Evolutionary conservation across 495 filamentous ascomycete species (phyloP).

Genomic region (Neurospora hispaniola): DNA sequence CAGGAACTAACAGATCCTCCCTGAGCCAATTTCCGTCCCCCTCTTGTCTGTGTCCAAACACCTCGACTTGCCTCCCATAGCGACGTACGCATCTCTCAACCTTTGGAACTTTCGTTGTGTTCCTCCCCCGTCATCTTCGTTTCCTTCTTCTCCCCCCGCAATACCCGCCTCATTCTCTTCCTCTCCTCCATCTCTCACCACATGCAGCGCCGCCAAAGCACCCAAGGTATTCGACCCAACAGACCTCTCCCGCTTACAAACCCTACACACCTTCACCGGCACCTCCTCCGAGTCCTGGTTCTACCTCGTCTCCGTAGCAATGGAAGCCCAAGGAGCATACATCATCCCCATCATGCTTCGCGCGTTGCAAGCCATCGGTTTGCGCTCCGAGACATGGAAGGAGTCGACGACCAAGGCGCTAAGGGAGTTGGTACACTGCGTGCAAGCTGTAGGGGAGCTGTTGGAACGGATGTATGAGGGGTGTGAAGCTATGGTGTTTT

Average conservation of each 20-base stretch:
- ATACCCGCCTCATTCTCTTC: neutral
- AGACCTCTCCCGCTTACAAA: conserved; percentile 60
- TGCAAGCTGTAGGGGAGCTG: conserved; percentile 59
- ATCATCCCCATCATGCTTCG: conserved; percentile 72
- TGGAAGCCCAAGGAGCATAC: conserved; percentile 76
- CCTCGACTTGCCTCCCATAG: conserved; percentile 76
- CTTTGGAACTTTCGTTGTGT: conserved; percentile 74
- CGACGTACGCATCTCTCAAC: conserved; percentile 78
- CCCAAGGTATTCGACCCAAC: conserved; percentile 36
- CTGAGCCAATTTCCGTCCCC: conserved; percentile 69
- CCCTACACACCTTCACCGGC: conserved; percentile 79
- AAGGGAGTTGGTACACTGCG: conserved; percentile 50
- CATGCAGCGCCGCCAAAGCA: neutral
- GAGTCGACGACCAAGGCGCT: conserved; percentile 52
- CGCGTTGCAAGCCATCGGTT: conserved; percentile 58
- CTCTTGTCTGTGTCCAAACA: conserved; percentile 63
- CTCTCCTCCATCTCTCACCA: conserved; percentile 10
- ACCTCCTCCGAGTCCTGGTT: conserved; percentile 96
- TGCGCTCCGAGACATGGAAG: conserved; percentile 36
- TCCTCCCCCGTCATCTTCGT: neutral
- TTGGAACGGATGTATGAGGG: conserved; percentile 80
- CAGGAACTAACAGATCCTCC: conserved; percentile 38
- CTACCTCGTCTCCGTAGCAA: conserved; percentile 84
- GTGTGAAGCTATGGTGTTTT: conserved; percentile 90
- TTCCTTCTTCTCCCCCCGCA: conserved; percentile 20